A percentile compares a stretch with the other conserved stretches of the same genome.
Conservation (phyloP, 768 basidiomycete species). For the Candolleomyces efflorescens region DNA sequence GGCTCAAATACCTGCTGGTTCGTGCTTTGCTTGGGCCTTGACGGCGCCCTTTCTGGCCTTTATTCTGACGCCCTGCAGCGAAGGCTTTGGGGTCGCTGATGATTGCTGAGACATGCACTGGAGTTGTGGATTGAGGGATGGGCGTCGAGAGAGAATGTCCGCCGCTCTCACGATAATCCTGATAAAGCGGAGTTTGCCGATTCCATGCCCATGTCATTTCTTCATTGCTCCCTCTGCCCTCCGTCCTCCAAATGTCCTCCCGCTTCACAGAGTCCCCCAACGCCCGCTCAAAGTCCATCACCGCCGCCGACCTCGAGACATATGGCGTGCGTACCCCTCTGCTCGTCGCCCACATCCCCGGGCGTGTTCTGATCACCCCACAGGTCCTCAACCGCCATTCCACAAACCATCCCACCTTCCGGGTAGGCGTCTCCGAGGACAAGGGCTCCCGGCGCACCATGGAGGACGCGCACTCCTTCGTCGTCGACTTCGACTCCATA, state of each 20-base stretch:
- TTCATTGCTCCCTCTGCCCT: background rate
- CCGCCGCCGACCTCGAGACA: constrained; percentile 72
- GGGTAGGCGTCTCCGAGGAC: constrained; percentile 77
- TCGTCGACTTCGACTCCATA: constrained; percentile 88
- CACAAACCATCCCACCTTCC: constrained; percentile 56
- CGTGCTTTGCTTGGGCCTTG: constrained; percentile 92
- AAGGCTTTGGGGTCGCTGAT: constrained; percentile 77
- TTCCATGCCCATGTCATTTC: constrained; percentile 7
- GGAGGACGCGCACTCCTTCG: constrained; percentile 97
- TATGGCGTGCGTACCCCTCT: constrained; percentile 53
- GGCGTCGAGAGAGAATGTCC: background rate
- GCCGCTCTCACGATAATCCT: constrained; percentile 5
- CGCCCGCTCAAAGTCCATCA: constrained; percentile 79
- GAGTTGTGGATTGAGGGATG: constrained; percentile 14
- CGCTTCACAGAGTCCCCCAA: constrained; percentile 62
- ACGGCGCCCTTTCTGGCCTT: constrained; percentile 92
- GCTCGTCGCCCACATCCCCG: constrained; percentile 1
- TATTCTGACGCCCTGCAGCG: constrained; percentile 88
- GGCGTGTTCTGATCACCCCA: background rate
- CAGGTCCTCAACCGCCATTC: constrained; percentile 79
- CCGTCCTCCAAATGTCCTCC: constrained; percentile 25
- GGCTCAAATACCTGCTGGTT: constrained; percentile 55
- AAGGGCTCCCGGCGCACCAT: constrained; percentile 88
- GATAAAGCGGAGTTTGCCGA: constrained; percentile 8
- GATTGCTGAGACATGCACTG: constrained; percentile 93